These are phyloP conservation scores for Santalum album DNA, from an alignment of 164 flowering plant species.

Conservation along the genomic window DNA sequence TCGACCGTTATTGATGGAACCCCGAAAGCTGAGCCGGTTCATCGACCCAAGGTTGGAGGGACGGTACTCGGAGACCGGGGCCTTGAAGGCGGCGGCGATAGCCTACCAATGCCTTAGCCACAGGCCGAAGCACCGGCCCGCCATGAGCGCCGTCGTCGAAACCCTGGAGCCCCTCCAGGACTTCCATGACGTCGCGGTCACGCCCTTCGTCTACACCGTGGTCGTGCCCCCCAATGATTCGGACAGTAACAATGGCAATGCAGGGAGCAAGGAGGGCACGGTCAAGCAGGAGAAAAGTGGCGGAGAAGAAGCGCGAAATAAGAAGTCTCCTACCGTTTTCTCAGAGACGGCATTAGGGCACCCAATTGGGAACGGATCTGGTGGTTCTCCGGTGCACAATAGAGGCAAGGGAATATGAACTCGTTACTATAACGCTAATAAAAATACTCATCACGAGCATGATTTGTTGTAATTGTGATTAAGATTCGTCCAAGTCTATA, in stretches of 20 bases:
- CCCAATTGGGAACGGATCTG: no score
- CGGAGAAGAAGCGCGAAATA: no score
- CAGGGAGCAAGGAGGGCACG: no score
- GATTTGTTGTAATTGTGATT: no score
- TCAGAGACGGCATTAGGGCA: background rate
- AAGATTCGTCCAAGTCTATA: no score
- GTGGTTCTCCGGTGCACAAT: no score
- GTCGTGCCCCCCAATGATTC: background rate
- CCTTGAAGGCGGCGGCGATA: slow-evolving; percentile 48
- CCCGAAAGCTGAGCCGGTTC: slow-evolving; percentile 33
- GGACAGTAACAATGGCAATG: no score
- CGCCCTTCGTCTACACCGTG: slow-evolving; percentile 37
- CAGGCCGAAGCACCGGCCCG: slow-evolving; percentile 51
- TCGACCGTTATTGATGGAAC: slow-evolving; percentile 39
- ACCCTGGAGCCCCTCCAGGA: slow-evolving; percentile 41
- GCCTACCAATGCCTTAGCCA: slow-evolving; percentile 64
- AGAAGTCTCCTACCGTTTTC: slow-evolving; percentile 2
- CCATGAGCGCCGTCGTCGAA: slow-evolving; percentile 38
- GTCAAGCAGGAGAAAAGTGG: no score
- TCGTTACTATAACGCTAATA: no score
- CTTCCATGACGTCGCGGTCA: slow-evolving; percentile 29
- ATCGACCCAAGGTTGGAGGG: slow-evolving; percentile 67
- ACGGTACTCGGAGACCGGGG: slow-evolving; percentile 51
- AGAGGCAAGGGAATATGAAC: no score
- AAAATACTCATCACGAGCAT: no score